phyloP scores from a whole-genome alignment of 306 rosid species.

The Ceratonia siliqua region DNA sequence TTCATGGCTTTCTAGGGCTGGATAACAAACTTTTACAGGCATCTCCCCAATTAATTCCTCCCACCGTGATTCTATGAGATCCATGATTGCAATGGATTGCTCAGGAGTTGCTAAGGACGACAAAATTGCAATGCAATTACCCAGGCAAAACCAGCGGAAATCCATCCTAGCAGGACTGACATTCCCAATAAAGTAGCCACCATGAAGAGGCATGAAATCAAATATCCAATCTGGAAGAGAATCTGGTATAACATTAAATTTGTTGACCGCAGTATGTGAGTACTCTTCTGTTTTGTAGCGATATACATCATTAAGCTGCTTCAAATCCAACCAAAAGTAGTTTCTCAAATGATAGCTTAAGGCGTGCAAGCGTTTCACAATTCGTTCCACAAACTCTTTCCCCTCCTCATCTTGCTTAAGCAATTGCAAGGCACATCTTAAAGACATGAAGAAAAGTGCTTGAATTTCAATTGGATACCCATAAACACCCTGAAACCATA shows the following conservation, averaged over 20 bases:
- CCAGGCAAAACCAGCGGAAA: constrained; percentile 88
- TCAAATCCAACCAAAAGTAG: constrained; percentile 88
- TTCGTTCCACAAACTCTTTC: constrained; percentile 68
- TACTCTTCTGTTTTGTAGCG: constrained; percentile 93
- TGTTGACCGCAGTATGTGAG: constrained; percentile 91
- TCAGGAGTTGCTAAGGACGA: constrained; percentile 89
- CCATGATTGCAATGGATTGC: constrained; percentile 87
- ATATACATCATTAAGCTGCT: constrained; percentile 82
- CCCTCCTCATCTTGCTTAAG: constrained; percentile 88
- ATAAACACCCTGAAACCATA: constrained; percentile 79
- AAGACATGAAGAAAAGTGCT: constrained; percentile 94
- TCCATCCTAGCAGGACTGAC: constrained; percentile 94
- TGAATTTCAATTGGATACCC: constrained; percentile 96
- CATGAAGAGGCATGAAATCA: constrained; percentile 76
- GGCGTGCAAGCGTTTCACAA: constrained; percentile 74
- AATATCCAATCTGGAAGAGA: constrained; percentile 92
- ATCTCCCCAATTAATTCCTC: constrained; percentile 78
- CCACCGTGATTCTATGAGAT: constrained; percentile 89
- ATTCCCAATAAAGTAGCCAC: constrained; percentile 91
- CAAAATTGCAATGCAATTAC: constrained; percentile 84
- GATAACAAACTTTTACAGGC: constrained; percentile 92
- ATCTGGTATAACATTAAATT: constrained; percentile 88
- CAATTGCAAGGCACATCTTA: constrained; percentile 81
- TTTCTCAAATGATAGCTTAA: constrained; percentile 83
- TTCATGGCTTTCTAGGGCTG: constrained; percentile 78